Evolutionary conservation across 2,329 filamentous ascomycete species (phyloP).

Genomic region (Curvularia spicifera): DNA sequence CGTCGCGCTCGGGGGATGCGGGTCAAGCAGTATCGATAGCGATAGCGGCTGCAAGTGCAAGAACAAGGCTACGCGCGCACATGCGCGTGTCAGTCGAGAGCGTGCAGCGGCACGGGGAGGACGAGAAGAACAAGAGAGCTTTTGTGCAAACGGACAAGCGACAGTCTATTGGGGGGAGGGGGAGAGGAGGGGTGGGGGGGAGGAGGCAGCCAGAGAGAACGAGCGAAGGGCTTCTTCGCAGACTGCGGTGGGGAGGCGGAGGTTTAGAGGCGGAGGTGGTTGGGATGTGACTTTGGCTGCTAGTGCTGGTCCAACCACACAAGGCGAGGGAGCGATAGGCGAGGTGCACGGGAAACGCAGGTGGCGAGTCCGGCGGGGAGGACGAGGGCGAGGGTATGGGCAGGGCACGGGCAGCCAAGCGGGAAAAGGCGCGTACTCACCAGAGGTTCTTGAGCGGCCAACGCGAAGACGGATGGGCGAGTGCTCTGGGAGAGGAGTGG

Average conservation of each 20-base stretch:
- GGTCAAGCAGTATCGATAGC: conserved; percentile 43
- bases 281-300: conserved; percentile 49
- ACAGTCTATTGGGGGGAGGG: conserved; percentile 30
- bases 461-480: no score
- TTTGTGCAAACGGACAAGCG: conserved; percentile 19
- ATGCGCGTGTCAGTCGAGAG: not conserved
- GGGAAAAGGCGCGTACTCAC: no score
- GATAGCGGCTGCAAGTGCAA: conserved; percentile 33
- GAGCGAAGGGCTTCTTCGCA: conserved; percentile 36
- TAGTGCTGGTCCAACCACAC: conserved; percentile 48
- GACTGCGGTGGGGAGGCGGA: conserved; percentile 44
- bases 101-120: conserved; percentile 9
- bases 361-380: conserved; percentile 19
- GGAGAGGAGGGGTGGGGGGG: not conserved
- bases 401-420: not conserved
- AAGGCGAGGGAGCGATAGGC: conserved; percentile 45
- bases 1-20: conserved; percentile 41
- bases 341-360: conserved; percentile 46
- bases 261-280: conserved; percentile 52
- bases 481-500: conserved; percentile 26
- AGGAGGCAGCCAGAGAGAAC: conserved; percentile 27
- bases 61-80: conserved; percentile 34
- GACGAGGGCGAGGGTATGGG: not conserved
- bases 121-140: conserved; percentile 17
- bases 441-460: no score